Evolutionary conservation across 2,329 filamentous ascomycete species (phyloP).

Genomic region (Colletotrichum cordylinicola): DNA sequence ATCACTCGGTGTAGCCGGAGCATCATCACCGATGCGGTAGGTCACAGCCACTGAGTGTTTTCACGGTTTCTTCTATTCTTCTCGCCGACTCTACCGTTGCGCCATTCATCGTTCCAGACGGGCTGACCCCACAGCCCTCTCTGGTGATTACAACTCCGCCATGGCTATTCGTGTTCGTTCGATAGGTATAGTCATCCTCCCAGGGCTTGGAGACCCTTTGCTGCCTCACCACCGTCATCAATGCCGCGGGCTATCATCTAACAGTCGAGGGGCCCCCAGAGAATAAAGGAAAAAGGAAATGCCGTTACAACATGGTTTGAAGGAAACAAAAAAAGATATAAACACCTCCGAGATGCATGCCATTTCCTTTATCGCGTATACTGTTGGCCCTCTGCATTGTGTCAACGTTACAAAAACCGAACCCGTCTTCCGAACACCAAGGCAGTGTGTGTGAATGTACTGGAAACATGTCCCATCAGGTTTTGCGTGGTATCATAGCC

Average conservation of each 20-base stretch:
- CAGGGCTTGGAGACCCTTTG: not conserved
- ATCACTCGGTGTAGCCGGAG: not conserved
- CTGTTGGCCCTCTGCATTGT: constrained; percentile 21
- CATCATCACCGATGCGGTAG: not conserved
- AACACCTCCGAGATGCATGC: constrained; percentile 22
- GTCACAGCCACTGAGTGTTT: not conserved
- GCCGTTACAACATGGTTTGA: not conserved
- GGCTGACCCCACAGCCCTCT: not conserved
- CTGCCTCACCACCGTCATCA: not conserved
- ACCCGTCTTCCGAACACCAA: constrained; percentile 23
- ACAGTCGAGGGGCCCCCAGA: not conserved
- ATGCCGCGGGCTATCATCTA: not conserved
- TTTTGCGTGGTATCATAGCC: constrained; percentile 26
- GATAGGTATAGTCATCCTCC: not conserved
- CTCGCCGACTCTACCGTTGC: not conserved
- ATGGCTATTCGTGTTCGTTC: not conserved
- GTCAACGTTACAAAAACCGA: constrained; percentile 20
- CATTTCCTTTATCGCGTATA: constrained; percentile 23
- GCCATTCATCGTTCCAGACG: not conserved
- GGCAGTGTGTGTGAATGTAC: constrained; percentile 22
- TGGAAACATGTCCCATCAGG: constrained; percentile 19
- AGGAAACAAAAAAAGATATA: not conserved
- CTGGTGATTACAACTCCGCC: not conserved
- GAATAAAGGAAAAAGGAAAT: not conserved
- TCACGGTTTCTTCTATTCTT: not conserved